A percentile compares a stretch with the other conserved stretches of the same genome.
Conservation (phyloP, 2,329 filamentous ascomycete species). For the Fusarium neocosmosporiellum region DNA sequence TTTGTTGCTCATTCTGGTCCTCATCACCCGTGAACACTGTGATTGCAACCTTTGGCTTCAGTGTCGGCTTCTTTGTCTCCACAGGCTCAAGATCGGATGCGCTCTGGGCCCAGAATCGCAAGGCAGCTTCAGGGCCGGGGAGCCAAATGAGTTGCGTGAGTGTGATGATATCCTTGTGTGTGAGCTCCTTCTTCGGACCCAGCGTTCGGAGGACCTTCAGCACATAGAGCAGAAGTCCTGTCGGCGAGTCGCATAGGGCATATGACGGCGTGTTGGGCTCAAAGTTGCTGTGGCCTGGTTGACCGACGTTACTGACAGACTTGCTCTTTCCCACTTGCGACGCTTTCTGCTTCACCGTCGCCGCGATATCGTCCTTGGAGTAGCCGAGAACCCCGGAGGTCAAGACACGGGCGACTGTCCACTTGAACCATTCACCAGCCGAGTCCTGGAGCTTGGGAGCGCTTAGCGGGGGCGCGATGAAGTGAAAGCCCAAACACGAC, state of each 20-base stretch:
- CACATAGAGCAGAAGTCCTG: constrained; percentile 66
- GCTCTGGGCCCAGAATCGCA: constrained; percentile 66
- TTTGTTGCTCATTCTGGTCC: constrained; percentile 25
- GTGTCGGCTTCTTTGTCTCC: constrained; percentile 33
- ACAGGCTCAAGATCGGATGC: constrained; percentile 48
- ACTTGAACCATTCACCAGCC: constrained; percentile 65
- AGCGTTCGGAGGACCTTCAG: constrained; percentile 58
- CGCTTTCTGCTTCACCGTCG: constrained; percentile 46
- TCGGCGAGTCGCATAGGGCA: constrained; percentile 71
- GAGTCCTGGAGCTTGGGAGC: constrained; percentile 59
- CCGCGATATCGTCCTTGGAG: constrained; percentile 60
- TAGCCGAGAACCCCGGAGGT: constrained; percentile 67
- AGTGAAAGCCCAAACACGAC: constrained; percentile 69
- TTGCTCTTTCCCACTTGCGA: constrained; percentile 19
- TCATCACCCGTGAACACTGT: constrained; percentile 60
- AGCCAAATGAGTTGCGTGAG: constrained; percentile 73
- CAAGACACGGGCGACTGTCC: constrained; percentile 63
- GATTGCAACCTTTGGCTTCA: constrained; percentile 56
- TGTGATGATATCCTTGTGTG: constrained; percentile 66
- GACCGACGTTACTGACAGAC: constrained; percentile 39
- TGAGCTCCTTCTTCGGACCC: constrained; percentile 55
- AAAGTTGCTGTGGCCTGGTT: constrained; percentile 46
- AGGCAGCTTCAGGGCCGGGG: constrained; percentile 70
- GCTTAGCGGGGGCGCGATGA: constrained; percentile 67
- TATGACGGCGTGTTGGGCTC: constrained; percentile 69